Evolutionary conservation across 305 asterid species (phyloP), one percentile per base, ranked within the genome.

Genomic region (Andrographis paniculata): DNA sequence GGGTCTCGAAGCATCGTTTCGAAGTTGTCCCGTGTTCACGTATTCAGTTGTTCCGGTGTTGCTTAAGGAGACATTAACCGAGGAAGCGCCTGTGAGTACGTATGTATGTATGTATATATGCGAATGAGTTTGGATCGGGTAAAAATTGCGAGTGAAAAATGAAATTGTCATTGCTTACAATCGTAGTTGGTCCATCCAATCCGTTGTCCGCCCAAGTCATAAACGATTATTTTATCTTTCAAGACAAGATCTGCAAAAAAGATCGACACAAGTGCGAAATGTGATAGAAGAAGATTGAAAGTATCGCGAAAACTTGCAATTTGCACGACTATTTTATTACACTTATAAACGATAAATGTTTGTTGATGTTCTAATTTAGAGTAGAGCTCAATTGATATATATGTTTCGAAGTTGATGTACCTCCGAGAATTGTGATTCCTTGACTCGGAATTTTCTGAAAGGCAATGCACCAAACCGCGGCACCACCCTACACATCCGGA

Each of bases 391-490:
- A 15, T 0, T 2, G 22, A 45, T 14, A 20, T 33, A 5, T 45
- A 11, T 6, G 17, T 2, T 14, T 27, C 13, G 11, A 17, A 31
- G 33, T 50, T 58, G 47, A 20, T 27, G 33, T 77, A 89, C 96
- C 98, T 75, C 98, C 98, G 65, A 89, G 75, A 61, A 86, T 89
- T 19, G 94, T 86, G 46, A 84, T 52, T 43, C 85, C 84, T 66
- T 75, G 93, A 45, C 87, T 86, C 59, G 70, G 70, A 66, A 80
- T 58, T 64, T 80, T 82, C 75, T 86, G 94, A 60, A 89, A 60
- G 55, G 96, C 98, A 45, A 89, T 80, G 65, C 98, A 89, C 98
- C 98, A 89, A 50, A 77, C 89, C 42, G 94, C 76, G 56, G 76
- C 84, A 58, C 95, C 96, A 30, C 72, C 79, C 98, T 89, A 69